These are phyloP conservation scores for Liquidambar formosana DNA, from an alignment of 164 flowering plant genomes.

Conservation along the genomic window DNA sequence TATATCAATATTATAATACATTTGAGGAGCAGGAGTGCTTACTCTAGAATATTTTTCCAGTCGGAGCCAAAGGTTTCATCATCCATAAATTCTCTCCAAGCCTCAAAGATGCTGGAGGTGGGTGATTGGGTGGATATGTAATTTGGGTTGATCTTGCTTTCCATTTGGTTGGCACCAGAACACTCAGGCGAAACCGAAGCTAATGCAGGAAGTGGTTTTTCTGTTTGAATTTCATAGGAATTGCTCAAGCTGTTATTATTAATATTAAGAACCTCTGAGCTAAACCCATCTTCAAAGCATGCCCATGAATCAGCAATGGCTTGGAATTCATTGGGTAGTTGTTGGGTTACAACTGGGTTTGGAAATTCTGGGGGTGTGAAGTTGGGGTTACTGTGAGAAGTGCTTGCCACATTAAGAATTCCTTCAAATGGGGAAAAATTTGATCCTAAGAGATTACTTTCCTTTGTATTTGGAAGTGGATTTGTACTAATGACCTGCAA, in stretches of 20 bases:
- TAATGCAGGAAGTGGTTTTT: conserved; percentile 25
- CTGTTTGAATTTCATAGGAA: conserved; percentile 6
- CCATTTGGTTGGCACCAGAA: conserved; percentile 20
- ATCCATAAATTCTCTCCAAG: conserved; percentile 48
- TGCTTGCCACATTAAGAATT: conserved; percentile 8
- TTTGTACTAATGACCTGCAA: conserved; percentile 32
- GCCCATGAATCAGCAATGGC: conserved; percentile 8
- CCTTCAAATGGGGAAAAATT: conserved; percentile 10
- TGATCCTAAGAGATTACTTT: conserved; percentile 14
- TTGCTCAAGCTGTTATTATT: conserved; percentile 11
- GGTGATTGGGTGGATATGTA: conserved; percentile 24
- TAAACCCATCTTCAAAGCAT: conserved; percentile 1
- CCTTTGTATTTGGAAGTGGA: conserved; percentile 21
- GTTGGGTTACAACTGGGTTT: conserved; percentile 2
- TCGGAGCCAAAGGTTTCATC: conserved; percentile 33
- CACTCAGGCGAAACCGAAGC: conserved; percentile 28
- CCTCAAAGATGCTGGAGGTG: conserved; percentile 37
- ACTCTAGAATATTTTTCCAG: conserved; percentile 49
- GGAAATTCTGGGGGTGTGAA: not conserved
- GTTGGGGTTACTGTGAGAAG: not conserved
- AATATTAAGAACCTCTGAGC: not conserved
- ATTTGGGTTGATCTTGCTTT: conserved; percentile 18
- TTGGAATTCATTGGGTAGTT: not conserved
- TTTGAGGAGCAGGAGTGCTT: conserved; percentile 12
- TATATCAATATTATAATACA: not conserved